phyloP scores from a whole-genome alignment of 495 filamentous ascomycete genomes.

The Penicillium bialowiezense region DNA sequence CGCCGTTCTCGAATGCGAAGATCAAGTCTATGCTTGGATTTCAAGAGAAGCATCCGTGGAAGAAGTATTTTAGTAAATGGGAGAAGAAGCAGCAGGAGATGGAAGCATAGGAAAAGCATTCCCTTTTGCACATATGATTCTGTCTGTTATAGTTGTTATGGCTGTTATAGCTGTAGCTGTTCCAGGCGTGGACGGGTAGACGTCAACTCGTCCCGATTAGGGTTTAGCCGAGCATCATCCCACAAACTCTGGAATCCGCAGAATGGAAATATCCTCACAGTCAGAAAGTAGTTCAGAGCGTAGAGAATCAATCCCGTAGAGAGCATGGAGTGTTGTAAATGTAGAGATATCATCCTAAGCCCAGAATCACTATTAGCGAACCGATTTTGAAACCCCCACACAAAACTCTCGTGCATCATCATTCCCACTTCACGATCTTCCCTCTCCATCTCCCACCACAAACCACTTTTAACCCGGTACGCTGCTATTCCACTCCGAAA shows the following conservation, averaged over 20 bases:
- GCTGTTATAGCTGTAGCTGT: too few species aligned
- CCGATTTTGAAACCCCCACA: constrained; percentile 24
- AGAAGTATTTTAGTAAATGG: constrained; percentile 32
- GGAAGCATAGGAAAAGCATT: background rate
- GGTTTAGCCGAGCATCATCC: constrained; percentile 45
- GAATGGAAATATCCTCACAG: constrained; percentile 2
- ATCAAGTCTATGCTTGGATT: constrained; percentile 54
- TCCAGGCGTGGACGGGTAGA: too few species aligned
- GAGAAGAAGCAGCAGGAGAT: constrained; percentile 7
- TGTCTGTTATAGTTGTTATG: too few species aligned
- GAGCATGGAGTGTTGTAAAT: background rate
- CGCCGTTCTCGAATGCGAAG: constrained; percentile 56
- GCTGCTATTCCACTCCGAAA: background rate
- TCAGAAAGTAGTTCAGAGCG: background rate
- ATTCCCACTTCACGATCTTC: constrained; percentile 10
- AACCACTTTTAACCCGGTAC: constrained; percentile 10
- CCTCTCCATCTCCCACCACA: constrained; percentile 11
- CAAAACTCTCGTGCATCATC: constrained; percentile 25
- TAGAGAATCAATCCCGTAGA: background rate
- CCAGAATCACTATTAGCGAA: constrained; percentile 28
- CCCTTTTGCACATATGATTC: too few species aligned
- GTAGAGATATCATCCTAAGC: constrained; percentile 18
- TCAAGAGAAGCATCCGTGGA: constrained; percentile 54
- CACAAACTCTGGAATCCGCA: constrained; percentile 17
- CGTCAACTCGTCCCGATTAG: constrained; percentile 23